These are phyloP conservation scores for Rosa persica DNA, from an alignment of 306 rosid genomes.

Conservation along the genomic window DNA sequence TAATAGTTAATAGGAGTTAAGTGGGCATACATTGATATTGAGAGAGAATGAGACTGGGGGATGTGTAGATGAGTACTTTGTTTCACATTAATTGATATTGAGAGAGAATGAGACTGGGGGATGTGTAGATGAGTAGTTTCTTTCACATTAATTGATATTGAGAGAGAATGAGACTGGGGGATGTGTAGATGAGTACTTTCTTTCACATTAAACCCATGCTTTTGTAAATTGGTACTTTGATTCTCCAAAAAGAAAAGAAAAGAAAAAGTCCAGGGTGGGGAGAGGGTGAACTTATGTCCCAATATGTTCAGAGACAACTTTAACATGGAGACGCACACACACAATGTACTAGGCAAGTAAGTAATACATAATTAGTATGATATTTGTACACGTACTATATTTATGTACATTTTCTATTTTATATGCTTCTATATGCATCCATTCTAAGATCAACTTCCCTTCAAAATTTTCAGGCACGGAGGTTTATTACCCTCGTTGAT, in stretches of 20 bases:
- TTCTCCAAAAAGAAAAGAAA: not conserved
- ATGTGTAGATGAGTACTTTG: not conserved
- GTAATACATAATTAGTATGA: too few relatives aligned
- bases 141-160: not conserved
- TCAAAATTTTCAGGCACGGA: conserved; percentile 64
- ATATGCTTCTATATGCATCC: not conserved
- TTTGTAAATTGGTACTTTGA: not conserved
- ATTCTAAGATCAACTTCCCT: conserved; percentile 9
- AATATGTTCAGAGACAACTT: not conserved
- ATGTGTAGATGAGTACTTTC: not conserved
- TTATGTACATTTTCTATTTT: not conserved
- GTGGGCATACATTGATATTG: not conserved
- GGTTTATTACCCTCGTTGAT: conserved; percentile 88
- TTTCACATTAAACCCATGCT: not conserved
- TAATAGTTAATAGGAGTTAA: not conserved
- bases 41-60: not conserved
- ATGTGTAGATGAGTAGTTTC: not conserved
- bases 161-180: not conserved
- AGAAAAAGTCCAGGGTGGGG: not conserved
- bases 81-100: too few relatives aligned
- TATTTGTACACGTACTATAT: not conserved
- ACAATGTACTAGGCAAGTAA: not conserved
- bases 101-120: not conserved
- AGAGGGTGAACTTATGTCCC: not conserved
- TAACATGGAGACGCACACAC: not conserved